Base-by-base conservation (phyloP, 768 basidiomycete species). In the Gautieria morchelliformis region DNA sequence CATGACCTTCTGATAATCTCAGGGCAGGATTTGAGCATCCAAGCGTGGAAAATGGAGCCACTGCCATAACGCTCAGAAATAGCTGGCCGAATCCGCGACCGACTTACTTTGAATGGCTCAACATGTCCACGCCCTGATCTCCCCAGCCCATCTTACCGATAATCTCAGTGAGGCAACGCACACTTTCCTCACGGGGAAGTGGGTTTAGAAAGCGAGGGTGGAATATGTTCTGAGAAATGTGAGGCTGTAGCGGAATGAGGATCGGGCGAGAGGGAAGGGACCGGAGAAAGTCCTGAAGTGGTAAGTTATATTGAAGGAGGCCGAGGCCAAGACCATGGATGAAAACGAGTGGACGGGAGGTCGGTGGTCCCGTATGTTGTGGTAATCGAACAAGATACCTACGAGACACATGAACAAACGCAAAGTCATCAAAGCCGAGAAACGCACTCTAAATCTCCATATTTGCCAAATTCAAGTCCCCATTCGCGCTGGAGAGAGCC, bases 311-410 rank as follows among this genome's bases (percentile, higher is more conserved):
- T 63, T 89, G 87, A 19, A 83, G 64, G 11, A 90, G 69, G 3
- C 93, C 93, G 50, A 94, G 76, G 10, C 93, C 93, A 1, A 98
- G 80, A 3, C 94, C 94, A 64, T 96, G 93, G 39, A 92, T 68
- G 66, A 93, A 91, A 15, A 96, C 77, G 39, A 94, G 70, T 0
- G 93, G 93, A 42, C 81, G 78, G 32, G 75, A 76, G 9, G 24
- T 80, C 83, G 41, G 66, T 75, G 11, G 20, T 3, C 15, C 41
- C 15, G 54, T 47, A 10, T 15, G 14, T 15, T 17, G 11, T 2
- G 93, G 93, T 37, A 84, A 72, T 44, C 87, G 82, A 20, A 93
- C 68, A 24, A 93, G 74, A 67, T 92, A 93, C 64, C 87, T 89
- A 39, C 17, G 35, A 20, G n/a, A 14, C 12, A 40, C 17, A 39